Base-by-base conservation (phyloP, 2,329 filamentous ascomycete species). In the Bipolaris victoriae region DNA sequence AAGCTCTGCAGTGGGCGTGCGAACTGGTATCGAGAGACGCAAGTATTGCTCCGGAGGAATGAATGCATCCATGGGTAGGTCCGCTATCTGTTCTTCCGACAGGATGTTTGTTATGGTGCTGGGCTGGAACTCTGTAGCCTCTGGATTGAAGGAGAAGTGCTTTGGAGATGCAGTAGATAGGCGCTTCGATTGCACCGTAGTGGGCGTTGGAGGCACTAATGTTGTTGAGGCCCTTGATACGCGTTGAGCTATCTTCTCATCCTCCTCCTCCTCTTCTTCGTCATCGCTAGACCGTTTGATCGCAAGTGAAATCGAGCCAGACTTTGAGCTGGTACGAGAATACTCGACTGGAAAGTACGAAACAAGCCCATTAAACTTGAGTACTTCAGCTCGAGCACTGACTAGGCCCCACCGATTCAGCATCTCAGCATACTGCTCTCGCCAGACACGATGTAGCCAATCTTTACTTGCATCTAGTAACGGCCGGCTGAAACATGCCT, bases 341-440 rank as follows among this genome's bases (percentile, higher is more conserved):
- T 37, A 29, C 45, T 64, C 60, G 37, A 56, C 52, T 11, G 69
- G 67, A 35, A 74, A 75, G 55, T 77, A 76, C 1, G 74, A 72
- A 9, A 75, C 70, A 5, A 80, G 65, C 0, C 79, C 78, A 48
- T 83, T 81, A 55, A 84, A 83, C 62, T 86, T 87, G 24, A 87
- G 76, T 1, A 88, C 76, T 69, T 88, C 86, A 13, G 82, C 81
- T 48, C 82, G 79, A 61, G 83, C 77, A 20, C 84, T 78, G 11
- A 80, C 76, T 10, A 88, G 63, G 11, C 80, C 81, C 86, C 86
- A 88, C 7, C 82, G 80, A n/a, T 81, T 81, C 4, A 88, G 78
- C 53, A 86, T 76, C 46, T 86, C 77, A 3, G 86, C 84, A 70
- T 88, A 88, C 43, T 81, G 77, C 49, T 78, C 74, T 40, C 84